Evolutionary conservation across 169 alveolate genomes (phyloP), one percentile per base, ranked within the genome.

Genomic region (Eimeria tenella): DNA sequence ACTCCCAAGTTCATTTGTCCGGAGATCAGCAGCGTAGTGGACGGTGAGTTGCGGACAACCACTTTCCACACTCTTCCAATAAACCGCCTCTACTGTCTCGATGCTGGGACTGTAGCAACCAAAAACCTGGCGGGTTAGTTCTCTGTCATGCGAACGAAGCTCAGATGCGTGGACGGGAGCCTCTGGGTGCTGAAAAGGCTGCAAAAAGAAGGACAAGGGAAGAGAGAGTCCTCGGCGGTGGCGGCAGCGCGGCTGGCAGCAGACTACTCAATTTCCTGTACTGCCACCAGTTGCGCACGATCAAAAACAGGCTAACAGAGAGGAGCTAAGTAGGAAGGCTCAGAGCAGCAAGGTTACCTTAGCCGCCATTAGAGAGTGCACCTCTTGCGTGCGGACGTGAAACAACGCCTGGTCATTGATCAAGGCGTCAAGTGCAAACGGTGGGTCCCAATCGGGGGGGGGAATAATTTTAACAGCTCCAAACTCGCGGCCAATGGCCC

Each of bases 391-490:
- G 8, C 98, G 96, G 19, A 97, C 97, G 83, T 97, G 96, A 93
- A 97, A 97, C 25, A 93, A 95, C 10, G 95, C 92, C 71, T 70
- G 86, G 49, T 71, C 88, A 15, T 79, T 79, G 55, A 23, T 25
- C 68, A 90, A 83, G 58, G 82, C 94, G 17, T 96, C 94, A 19
- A 97, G 82, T 23, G 97, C 96, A 93, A 97, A 94, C 58, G 94
- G 95, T 11, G 97, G 96, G 31, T 88, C 74, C 96, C 97, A 97
- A 52, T 95, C 97, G 17, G 74, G 90, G 13, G 98, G 98, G 15
- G 98, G 98, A 21, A 96, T 83, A 5, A 97, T 96, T 86, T 97
- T 97, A 65, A 97, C 93, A 2, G 98, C 98, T 31, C 98, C 98
- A 70, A 87, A 97, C 81, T 96, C 95, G 70, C 95, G 91, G 21